Conservation (phyloP, 176 grass and related monocot genomes). For the Aechmea fasciata region DNA sequence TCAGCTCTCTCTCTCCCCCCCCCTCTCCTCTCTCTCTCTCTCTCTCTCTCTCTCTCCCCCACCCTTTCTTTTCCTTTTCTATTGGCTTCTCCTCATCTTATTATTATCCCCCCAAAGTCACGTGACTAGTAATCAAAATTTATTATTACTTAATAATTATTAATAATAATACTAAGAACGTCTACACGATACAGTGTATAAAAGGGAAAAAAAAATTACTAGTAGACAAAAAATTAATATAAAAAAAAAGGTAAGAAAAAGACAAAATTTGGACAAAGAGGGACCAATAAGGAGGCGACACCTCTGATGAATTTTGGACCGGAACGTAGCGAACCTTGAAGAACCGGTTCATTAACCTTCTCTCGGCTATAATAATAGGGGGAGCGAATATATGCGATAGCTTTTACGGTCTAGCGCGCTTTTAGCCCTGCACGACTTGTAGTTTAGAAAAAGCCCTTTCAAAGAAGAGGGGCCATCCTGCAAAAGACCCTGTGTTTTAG, state of each 20-base stretch:
- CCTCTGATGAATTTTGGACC: not conserved
- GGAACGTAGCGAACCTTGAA: not conserved
- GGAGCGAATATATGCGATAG: no score
- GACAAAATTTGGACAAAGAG: not conserved
- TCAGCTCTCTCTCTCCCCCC: not conserved
- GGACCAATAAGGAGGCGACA: not conserved
- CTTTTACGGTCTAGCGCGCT: no score
- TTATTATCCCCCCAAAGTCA: conserved; percentile 6
- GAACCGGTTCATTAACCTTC: no score
- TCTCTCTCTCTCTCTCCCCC: not conserved
- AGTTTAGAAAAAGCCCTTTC: no score
- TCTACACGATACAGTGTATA: not conserved
- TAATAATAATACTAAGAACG: not conserved
- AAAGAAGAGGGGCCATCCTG: no score
- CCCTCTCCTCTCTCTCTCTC: not conserved
- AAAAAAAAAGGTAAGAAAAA: not conserved
- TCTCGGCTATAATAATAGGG: no score
- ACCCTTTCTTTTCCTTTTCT: not conserved
- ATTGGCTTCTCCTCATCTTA: conserved; percentile 3
- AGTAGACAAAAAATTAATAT: not conserved
- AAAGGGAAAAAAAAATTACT: not conserved
- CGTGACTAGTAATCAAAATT: conserved; percentile 7
- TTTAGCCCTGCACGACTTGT: no score
- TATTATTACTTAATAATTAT: not conserved
- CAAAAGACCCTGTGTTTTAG: no score